Percentiles rank a stretch among this genome's conserved stretches.
Conservation (phyloP, 192 early-diverging fungal species). For the Mortierella hygrophila region DNA sequence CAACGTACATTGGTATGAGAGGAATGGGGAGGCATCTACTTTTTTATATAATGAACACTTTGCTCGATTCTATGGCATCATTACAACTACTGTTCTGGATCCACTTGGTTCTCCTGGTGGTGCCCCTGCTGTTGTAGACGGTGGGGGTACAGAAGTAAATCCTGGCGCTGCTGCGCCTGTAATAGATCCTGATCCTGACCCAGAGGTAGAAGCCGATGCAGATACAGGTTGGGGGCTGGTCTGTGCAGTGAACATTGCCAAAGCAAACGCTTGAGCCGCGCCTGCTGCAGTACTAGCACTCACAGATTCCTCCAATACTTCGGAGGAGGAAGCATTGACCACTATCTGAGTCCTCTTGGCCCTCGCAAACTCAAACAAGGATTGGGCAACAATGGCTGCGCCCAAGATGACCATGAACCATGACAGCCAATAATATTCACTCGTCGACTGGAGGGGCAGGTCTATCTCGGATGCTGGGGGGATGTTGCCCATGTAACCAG, state of each 20-base stretch:
- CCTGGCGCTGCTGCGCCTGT: background rate
- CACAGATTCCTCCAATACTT: constrained; percentile 16
- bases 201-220: background rate
- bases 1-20: background rate
- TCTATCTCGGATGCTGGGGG: background rate
- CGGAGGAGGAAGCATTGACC: constrained; percentile 57
- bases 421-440: constrained; percentile 40
- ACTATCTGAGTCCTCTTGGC: constrained; percentile 80
- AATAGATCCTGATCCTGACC: constrained; percentile 7
- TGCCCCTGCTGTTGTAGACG: too few relatives aligned
- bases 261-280: background rate
- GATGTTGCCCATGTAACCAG: constrained; percentile 41
- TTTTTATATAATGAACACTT: background rate
- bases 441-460: constrained; percentile 10
- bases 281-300: constrained; percentile 15
- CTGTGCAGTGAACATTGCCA: constrained; percentile 4
- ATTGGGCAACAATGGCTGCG: constrained; percentile 77
- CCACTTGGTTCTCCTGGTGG: background rate
- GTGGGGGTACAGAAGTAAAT: background rate
- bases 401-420: constrained; percentile 86
- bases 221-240: background rate
- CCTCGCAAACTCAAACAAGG: constrained; percentile 79
- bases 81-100: background rate
- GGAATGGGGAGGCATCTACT: background rate
- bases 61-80: background rate